Percentiles rank a stretch among this genome's conserved stretches.
Evolutionary conservation across 2,329 filamentous ascomycete species (phyloP).

Genomic region (Daldinia sp.): DNA sequence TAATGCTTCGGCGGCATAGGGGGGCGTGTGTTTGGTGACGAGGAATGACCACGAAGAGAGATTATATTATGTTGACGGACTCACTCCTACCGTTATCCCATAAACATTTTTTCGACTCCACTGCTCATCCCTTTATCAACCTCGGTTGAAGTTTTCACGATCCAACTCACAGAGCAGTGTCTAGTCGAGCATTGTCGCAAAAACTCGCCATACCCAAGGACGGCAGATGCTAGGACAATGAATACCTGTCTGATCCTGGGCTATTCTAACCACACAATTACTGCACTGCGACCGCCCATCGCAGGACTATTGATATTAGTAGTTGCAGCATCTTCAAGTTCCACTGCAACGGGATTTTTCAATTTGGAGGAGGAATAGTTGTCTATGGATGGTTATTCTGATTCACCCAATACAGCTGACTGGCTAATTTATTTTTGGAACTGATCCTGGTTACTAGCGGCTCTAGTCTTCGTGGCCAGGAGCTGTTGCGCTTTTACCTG

Average conservation of each 20-base stretch:
- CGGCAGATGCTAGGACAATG: conserved; percentile 7
- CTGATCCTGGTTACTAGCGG: conserved; percentile 1
- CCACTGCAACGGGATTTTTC: conserved; percentile 13
- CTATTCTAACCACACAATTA: conserved; percentile 27
- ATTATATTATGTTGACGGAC: conserved; percentile 3
- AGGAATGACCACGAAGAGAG: conserved; percentile 27
- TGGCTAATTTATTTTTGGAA: conserved; percentile 16
- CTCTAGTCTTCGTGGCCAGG: not conserved
- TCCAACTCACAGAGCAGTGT: not conserved
- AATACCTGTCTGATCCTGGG: conserved; percentile 16
- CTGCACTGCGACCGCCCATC: conserved; percentile 47
- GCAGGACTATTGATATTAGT: conserved; percentile 42
- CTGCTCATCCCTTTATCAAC: conserved; percentile 10
- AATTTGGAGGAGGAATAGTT: conserved; percentile 15
- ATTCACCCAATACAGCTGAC: conserved; percentile 19
- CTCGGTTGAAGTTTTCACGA: conserved; percentile 12
- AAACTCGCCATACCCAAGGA: conserved; percentile 1
- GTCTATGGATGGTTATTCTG: conserved; percentile 12
- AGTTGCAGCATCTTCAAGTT: conserved; percentile 20
- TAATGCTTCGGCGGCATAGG: conserved; percentile 27
- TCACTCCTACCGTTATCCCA: not conserved
- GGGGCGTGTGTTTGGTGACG: conserved; percentile 23
- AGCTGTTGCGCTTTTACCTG: not conserved
- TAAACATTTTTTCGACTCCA: conserved; percentile 13
- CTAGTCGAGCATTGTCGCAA: conserved; percentile 16